Percentiles rank a stretch among this genome's conserved stretches.
phyloP scores from a whole-genome alignment of 352 stramenopile species.

The Thalassiosira sp. region DNA sequence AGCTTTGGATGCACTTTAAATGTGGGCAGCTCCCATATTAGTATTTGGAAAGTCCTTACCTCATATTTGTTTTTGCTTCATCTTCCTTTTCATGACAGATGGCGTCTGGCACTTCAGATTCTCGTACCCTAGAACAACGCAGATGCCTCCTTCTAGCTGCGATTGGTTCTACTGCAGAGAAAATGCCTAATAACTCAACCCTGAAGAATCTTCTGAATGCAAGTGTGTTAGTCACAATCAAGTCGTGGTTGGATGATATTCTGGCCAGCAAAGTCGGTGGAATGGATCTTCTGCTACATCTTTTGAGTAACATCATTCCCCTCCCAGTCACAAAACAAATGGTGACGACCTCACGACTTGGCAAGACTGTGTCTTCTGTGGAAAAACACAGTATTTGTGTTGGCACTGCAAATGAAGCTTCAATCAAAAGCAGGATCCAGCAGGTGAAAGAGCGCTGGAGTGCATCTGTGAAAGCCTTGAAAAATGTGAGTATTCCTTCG shows the following conservation, averaged over 20 bases:
- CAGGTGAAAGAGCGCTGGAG: slow-evolving; percentile 75
- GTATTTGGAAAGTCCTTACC: slow-evolving; percentile 14
- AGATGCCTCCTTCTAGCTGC: slow-evolving; percentile 69
- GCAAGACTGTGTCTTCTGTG: slow-evolving; percentile 74
- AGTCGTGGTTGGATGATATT: slow-evolving; percentile 79
- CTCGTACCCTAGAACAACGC: slow-evolving; percentile 53
- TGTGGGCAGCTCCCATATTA: too few species aligned
- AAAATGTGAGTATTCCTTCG: slow-evolving; percentile 39
- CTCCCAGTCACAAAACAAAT: slow-evolving; percentile 80
- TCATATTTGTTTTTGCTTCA: background rate
- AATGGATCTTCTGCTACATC: slow-evolving; percentile 77
- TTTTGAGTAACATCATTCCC: slow-evolving; percentile 69
- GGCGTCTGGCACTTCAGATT: background rate
- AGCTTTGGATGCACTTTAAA: too few species aligned
- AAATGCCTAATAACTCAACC: slow-evolving; percentile 41
- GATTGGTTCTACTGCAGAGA: slow-evolving; percentile 56
- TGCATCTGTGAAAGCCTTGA: slow-evolving; percentile 74
- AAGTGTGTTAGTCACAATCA: slow-evolving; percentile 65
- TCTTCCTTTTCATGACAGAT: slow-evolving; percentile 23
- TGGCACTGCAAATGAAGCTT: slow-evolving; percentile 68
- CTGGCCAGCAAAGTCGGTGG: slow-evolving; percentile 62
- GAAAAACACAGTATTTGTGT: slow-evolving; percentile 77
- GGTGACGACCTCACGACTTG: slow-evolving; percentile 71
- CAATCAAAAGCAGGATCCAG: slow-evolving; percentile 66
- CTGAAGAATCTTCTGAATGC: slow-evolving; percentile 62